A percentile compares a stretch with the other conserved stretches of the same genome.
Evolutionary conservation across 1,284 basidiomycete species (phyloP).

Genomic region (Leccinum pachyderme): DNA sequence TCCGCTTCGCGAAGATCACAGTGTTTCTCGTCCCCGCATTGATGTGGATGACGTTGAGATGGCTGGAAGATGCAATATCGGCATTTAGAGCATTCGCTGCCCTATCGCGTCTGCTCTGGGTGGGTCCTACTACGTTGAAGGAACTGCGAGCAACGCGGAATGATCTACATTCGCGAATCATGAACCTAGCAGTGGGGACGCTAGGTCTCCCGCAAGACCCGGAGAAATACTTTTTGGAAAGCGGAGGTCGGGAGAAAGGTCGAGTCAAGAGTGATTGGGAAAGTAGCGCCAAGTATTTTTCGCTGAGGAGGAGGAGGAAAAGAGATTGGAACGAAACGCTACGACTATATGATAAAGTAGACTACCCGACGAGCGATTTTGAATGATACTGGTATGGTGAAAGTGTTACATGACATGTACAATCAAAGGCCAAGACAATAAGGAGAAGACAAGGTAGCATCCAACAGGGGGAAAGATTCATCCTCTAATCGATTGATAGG

Average conservation of each 20-base stretch:
- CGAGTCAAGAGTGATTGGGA: conserved; percentile 65
- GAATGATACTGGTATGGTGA: conserved; percentile 14
- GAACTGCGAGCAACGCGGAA: conserved; percentile 51
- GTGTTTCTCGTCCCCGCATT: conserved; percentile 59
- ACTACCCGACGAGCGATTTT: conserved; percentile 27
- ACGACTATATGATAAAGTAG: conserved; percentile 71
- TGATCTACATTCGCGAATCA: conserved; percentile 59
- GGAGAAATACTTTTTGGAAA: conserved; percentile 57
- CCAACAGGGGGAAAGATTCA: conserved; percentile 15
- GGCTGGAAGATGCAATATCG: conserved; percentile 81
- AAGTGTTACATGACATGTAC: neutral
- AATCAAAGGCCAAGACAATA: neutral
- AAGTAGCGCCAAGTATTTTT: conserved; percentile 72
- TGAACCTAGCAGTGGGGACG: conserved; percentile 57
- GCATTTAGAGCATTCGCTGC: conserved; percentile 69
- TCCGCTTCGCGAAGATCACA: conserved; percentile 59
- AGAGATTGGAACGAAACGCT: conserved; percentile 87
- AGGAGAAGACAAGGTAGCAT: neutral
- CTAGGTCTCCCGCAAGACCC: conserved; percentile 68
- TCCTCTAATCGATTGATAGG: conserved; percentile 52
- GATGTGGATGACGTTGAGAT: conserved; percentile 87
- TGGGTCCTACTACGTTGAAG: conserved; percentile 57
- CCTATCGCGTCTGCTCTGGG: conserved; percentile 59
- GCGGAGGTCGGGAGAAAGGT: conserved; percentile 65
- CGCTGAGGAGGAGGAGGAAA: conserved; percentile 72